phyloP scores from a whole-genome alignment of 768 basidiomycete species.

The Lentinula aciculospora region DNA sequence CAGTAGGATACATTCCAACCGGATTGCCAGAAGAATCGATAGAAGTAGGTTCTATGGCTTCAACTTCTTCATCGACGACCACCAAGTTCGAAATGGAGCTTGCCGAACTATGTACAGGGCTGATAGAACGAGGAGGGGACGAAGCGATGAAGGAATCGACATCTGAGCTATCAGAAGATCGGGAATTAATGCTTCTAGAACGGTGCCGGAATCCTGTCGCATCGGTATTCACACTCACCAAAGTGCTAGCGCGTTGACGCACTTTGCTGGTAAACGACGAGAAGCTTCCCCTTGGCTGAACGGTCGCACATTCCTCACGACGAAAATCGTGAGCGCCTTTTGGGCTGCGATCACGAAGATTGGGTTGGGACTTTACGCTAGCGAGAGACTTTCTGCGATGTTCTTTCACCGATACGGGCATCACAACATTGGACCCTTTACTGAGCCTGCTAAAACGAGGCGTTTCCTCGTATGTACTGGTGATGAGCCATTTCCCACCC shows the following conservation, averaged over 20 bases:
- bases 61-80: neutral
- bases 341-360: neutral
- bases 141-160: neutral
- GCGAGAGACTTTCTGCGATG: neutral
- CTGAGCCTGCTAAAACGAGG: conserved; percentile 2
- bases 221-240: neutral
- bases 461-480: neutral
- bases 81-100: neutral
- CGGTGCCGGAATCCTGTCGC: too few relatives aligned
- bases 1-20: neutral
- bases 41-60: neutral
- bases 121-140: neutral
- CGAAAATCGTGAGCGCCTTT: neutral
- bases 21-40: neutral
- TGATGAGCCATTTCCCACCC: neutral
- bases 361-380: neutral
- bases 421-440: neutral
- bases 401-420: conserved; percentile 2
- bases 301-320: neutral
- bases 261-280: neutral
- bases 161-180: neutral
- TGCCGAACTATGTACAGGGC: neutral
- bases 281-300: neutral
- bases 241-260: neutral
- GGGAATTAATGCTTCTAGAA: neutral